Conservation (phyloP, 2,329 filamentous ascomycete genomes). For the Fusarium tuaranense region DNA sequence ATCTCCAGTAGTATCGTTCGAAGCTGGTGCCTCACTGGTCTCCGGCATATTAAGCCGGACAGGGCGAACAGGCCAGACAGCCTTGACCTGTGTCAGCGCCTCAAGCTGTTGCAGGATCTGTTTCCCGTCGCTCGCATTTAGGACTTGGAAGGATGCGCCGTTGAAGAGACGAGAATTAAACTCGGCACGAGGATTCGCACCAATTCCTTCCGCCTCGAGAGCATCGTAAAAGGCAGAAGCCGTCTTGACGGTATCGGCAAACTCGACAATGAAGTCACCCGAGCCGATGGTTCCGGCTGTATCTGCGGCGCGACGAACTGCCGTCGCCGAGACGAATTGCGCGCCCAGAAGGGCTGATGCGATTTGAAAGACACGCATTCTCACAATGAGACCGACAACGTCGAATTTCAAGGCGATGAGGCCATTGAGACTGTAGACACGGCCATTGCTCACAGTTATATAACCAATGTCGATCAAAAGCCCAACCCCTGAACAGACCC, state of each 20-base stretch:
- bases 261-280: neutral
- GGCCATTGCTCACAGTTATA: neutral
- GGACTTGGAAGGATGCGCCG: neutral
- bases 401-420: neutral
- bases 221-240: neutral
- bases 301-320: neutral
- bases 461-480: neutral
- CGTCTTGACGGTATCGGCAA: neutral
- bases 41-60: neutral
- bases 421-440: fast-evolving
- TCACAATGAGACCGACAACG: neutral
- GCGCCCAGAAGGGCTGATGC: neutral
- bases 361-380: neutral
- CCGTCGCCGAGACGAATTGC: neutral
- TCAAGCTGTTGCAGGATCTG: neutral
- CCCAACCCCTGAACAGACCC: neutral
- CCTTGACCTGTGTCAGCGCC: neutral
- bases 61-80: neutral
- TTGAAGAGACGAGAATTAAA: neutral
- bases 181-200: neutral
- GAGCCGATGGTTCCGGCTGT: neutral
- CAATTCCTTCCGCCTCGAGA: neutral
- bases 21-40: neutral
- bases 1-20: neutral
- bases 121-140: neutral